Evolutionary conservation across 495 filamentous ascomycete genomes (phyloP), one percentile per base, ranked within the genome.

Genomic region (Lichenothelia convexa): DNA sequence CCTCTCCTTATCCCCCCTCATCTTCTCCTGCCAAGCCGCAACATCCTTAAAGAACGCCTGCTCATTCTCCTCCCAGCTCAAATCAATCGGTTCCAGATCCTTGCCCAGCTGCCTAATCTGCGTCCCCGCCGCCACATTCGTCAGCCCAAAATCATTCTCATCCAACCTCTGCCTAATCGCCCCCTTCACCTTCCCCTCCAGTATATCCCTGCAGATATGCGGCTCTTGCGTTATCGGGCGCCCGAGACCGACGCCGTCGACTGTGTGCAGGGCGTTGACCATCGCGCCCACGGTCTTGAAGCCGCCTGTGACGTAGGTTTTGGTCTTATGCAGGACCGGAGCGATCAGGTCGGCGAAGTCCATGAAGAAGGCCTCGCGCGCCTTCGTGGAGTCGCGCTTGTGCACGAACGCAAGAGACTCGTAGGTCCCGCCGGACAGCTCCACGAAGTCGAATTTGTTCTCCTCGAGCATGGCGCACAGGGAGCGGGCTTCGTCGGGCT

Each of bases 341-440:
- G 62, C 58, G 32, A 77, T 75, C 30, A 56, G 39, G 26, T 76
- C 65, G 3, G 73, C 74, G 40, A 75, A 77, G 12, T 77, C 69
- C 32, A 78, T 50, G 56, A 78, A 78, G 55, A 74, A 76, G 4
- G 70, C 62, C 48, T 78, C 74, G 3, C 75, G 58, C 44, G 63
- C 61, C 40, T 55, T 54, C 11, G 68, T 72, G 24, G 57, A 64
- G 41, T 74, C 69, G 12, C 59, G 51, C 45, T 62, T 58, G 50
- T 73, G 64, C 20, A 45, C 39, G 44, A 73, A 69, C 2, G 51
- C 69, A 3, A 72, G 39, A 4, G 53, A 49, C 52, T 80, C 67
- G 49, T 77, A 71, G 1, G 71, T 80, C 15, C 74, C 75, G 24
- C 74, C 74, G 12, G 57, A 65, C 3, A 80, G 57, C 53, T 80